Evolutionary conservation across 768 basidiomycete species (phyloP), one percentile per base, ranked within the genome.

Genomic region (Cystofilobasidium bisporidii): DNA sequence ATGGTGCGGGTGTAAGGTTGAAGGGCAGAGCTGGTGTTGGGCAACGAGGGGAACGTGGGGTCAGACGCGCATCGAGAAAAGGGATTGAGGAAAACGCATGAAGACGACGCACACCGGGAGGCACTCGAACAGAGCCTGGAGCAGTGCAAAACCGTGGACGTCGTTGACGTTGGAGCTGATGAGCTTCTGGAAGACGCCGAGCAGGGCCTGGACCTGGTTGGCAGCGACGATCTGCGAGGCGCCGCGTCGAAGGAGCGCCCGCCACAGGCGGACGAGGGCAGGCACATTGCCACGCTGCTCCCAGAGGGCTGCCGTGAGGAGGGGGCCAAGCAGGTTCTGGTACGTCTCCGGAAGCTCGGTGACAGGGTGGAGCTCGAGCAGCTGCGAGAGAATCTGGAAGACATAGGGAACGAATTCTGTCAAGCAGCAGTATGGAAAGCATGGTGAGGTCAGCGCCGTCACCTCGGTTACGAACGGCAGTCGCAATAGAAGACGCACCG

Each of bases 361-460:
- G 10, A 81, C 80, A 0, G 78, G 67, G 72, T 94, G 92, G 3
- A 90, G 79, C 70, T 91, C 87, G 36, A 99, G 86, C 82, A 99
- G 91, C 74, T 98, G 96, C 0, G 92, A 87, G 55, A 97, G 84
- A 71, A 99, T 83, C 75, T 99, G 96, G 82, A 98, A 97, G 64
- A 89, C 88, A 76, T 96, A 99, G 5, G 96, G 94, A 57, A 98
- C 86, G 75, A 96, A 98, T 79, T 97, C 94, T 92, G 76, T 4
- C 28, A 36, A 36, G 36, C 6, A 5, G 36, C 12, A 12, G 32
- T 20, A 40, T 17, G 36, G 47, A 17, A 61, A 61, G 14, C 59
- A 61, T 50, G 17, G 24, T 17, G 10, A 43, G 20, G 38, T 65
- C 56, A 66, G 59, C 20, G 36, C 43, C 12, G 57, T 20, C 36